Conservation (phyloP, 1,284 basidiomycete genomes). For the Phellinidium pouzarii region DNA sequence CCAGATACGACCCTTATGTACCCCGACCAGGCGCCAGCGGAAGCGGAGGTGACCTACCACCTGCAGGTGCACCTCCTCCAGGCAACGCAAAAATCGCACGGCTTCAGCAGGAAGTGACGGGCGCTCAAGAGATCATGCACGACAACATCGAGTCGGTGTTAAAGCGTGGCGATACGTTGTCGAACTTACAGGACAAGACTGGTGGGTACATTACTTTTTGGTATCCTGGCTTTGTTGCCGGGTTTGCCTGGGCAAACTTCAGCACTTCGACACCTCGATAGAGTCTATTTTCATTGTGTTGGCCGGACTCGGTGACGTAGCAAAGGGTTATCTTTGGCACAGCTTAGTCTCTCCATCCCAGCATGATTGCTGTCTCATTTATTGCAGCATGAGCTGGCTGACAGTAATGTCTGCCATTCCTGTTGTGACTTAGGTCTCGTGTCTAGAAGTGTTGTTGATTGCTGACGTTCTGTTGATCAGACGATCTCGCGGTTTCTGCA, state of each 20-base stretch:
- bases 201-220: constrained; percentile 9
- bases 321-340: no score
- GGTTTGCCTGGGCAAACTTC: no score
- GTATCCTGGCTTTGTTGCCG: background rate
- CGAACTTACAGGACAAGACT: constrained; percentile 14
- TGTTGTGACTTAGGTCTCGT: background rate
- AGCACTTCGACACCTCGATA: no score
- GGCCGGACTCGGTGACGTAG: no score
- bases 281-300: no score
- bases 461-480: constrained; percentile 26
- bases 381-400: background rate
- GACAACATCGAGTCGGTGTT: constrained; percentile 15
- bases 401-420: background rate
- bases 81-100: constrained; percentile 14
- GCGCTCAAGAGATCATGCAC: constrained; percentile 14
- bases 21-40: constrained; percentile 10
- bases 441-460: background rate
- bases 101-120: constrained; percentile 8
- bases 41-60: background rate
- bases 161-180: constrained; percentile 14
- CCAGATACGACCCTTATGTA: constrained; percentile 17
- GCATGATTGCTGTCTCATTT: no score
- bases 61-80: background rate
- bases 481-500: constrained; percentile 96
- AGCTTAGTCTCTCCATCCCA: no score